These are phyloP conservation scores for Cymbopogon flexuosus DNA, from an alignment of 202 grass and related monocot genomes.

Conservation along the genomic window DNA sequence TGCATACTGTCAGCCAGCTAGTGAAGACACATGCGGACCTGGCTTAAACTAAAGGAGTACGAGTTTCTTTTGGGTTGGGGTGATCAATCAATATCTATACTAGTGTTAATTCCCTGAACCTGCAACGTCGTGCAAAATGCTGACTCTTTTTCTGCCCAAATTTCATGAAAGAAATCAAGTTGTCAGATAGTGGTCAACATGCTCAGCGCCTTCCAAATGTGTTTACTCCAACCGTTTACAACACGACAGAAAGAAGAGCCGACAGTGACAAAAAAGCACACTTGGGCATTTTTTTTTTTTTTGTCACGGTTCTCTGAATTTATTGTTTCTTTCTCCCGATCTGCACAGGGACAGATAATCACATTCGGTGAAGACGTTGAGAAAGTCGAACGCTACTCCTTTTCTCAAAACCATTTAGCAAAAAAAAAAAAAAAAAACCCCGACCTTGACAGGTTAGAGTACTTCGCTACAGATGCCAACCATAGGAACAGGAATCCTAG, in stretches of 20 bases:
- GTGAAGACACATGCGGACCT: not conserved
- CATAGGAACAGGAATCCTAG: no score
- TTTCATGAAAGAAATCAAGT: not conserved
- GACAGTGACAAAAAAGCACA: not conserved
- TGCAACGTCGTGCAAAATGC: not conserved
- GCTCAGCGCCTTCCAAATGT: not conserved
- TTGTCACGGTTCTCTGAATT: not conserved
- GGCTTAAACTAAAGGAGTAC: not conserved
- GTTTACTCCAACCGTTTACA: not conserved
- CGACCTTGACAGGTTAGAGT: not conserved
- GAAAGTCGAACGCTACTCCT: not conserved
- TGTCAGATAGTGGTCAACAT: not conserved
- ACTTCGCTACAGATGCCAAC: not conserved
- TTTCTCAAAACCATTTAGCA: not conserved
- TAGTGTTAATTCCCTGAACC: not conserved
- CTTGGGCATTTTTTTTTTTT: not conserved
- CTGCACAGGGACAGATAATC: not conserved
- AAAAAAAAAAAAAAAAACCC: not conserved
- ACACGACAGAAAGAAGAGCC: not conserved
- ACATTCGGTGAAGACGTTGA: not conserved
- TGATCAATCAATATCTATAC: not conserved
- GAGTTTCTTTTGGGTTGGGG: not conserved
- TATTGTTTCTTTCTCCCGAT: not conserved
- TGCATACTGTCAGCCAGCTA: not conserved
- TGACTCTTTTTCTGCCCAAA: not conserved